Percentiles rank a stretch among this genome's conserved stretches.
phyloP scores from a whole-genome alignment of 225 moss, liverwort and hornwort species.

The Neckera pumila region DNA sequence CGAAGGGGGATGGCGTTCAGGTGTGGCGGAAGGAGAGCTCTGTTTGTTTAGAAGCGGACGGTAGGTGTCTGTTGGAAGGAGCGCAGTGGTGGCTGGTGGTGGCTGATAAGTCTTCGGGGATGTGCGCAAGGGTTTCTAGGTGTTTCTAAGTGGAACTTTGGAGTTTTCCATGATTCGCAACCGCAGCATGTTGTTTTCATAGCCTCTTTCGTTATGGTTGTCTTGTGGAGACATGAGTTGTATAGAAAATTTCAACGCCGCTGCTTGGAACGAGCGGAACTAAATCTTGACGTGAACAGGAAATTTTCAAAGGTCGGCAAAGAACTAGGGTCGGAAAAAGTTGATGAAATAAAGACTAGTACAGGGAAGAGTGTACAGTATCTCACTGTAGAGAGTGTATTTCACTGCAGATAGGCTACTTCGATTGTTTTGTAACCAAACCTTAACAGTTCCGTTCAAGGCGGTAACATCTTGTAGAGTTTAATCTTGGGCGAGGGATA shows the following conservation, averaged over 20 bases:
- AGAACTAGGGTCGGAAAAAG: not conserved
- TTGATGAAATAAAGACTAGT: not conserved
- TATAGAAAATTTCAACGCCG: not conserved
- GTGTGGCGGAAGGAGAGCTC: not conserved
- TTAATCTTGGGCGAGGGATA: not conserved
- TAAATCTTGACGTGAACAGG: not conserved
- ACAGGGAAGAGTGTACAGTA: not conserved
- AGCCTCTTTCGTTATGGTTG: not conserved
- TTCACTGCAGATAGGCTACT: not conserved
- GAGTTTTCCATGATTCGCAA: not conserved
- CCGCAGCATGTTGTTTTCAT: not conserved
- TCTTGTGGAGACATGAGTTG: not conserved
- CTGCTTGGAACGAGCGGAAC: not conserved
- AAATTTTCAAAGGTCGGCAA: not conserved
- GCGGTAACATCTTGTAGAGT: not conserved
- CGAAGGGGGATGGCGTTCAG: not conserved
- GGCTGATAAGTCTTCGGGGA: not conserved
- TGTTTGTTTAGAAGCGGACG: not conserved
- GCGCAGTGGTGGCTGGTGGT: not conserved
- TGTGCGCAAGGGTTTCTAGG: not conserved
- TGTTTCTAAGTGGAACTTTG: not conserved
- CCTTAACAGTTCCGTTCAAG: not conserved
- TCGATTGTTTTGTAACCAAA: not conserved
- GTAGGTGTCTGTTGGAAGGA: not conserved
- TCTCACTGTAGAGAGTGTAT: not conserved